A percentile compares a stretch with the other conserved stretches of the same genome.
Conservation (phyloP, 768 basidiomycete species). For the Psilocybe sp. region DNA sequence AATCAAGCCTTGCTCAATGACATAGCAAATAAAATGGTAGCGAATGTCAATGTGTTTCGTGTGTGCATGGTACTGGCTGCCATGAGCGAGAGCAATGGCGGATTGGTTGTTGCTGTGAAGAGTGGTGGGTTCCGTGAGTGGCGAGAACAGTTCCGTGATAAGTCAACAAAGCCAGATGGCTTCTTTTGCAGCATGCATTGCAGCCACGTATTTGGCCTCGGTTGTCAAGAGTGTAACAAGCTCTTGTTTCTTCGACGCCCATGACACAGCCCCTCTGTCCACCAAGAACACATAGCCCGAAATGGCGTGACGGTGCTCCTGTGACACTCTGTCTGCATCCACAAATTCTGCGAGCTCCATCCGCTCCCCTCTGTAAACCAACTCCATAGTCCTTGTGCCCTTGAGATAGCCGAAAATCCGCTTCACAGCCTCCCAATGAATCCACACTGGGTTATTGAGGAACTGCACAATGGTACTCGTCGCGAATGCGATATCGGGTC, state of each 20-base stretch:
- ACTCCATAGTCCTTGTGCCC: constrained; percentile 4
- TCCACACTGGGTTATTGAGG: neutral
- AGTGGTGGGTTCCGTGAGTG: neutral
- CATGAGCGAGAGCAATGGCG: constrained; percentile 10
- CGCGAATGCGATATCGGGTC: constrained; percentile 7
- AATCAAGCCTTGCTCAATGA: constrained; percentile 1
- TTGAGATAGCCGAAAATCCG: constrained; percentile 5
- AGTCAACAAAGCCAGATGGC: constrained; percentile 8
- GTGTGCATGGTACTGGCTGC: constrained; percentile 10
- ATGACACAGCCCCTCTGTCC: constrained; percentile 24
- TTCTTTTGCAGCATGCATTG: constrained; percentile 15
- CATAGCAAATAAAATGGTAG: constrained; percentile 7
- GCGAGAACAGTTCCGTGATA: constrained; percentile 3
- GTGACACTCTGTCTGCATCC: constrained; percentile 9
- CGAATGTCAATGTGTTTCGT: constrained; percentile 12
- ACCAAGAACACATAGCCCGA: constrained; percentile 18
- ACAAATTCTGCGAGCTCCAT: neutral
- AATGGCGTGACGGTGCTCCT: constrained; percentile 5
- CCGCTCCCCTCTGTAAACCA: constrained; percentile 9
- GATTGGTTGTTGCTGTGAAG: constrained; percentile 13
- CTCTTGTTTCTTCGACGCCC: constrained; percentile 28
- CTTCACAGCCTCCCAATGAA: constrained; percentile 7
- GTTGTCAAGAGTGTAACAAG: constrained; percentile 21
- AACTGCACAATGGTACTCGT: neutral
- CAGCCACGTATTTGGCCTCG: constrained; percentile 13